Evolutionary conservation across 371 early-diverging fungal species (phyloP), one percentile per base, ranked within the genome.

Genomic region (Mucor sp.): DNA sequence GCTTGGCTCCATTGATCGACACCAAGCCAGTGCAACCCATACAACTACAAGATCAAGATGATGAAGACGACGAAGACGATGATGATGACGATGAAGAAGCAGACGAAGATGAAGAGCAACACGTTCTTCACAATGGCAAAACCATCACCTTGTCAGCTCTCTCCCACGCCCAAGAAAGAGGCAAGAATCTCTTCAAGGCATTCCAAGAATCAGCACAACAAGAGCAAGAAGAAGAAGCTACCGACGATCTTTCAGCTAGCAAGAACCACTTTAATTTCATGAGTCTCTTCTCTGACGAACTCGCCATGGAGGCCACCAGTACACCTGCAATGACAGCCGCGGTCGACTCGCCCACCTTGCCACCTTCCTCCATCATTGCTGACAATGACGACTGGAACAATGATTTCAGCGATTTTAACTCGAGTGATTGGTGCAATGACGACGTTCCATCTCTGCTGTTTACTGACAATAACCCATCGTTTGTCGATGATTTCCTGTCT

Each of bases 361-460:
- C 57, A 28, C 55, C 66, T 30, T 60, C 43, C 12, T 33, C 48
- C 23, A 32, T n/a, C 53, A 8, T 44, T 47, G 35, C n/a, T 53
- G 57, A 59, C 23, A 27, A 15, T 8, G 43, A 60, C 30, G 60
- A 60, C 1, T 41, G 25, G 25, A 48, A 28, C 17, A 39, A 60
- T 62, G 47, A 48, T 21, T 60, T 60, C 44, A 56, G 14, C 7
- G 32, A 56, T 25, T 50, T 50, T 4, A 50, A 50, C 25, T 50
- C 50, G 8, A 50, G 50, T 27, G 60, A 63, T 32, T 37, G 58
- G 53, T 71, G 71, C 59, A 56, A 56, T 15, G 41, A 55, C 19
- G 68, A 72, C 7, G 32, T 55, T 5, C 75, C 75, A 12, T 75
- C 72, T 3, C 58, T 75, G 12, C 21, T 62, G 3, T 44, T 62